Evolutionary conservation across 202 grass and related monocot genomes (phyloP), one percentile per base, ranked within the genome.

Genomic region (Dendrocalamus latiflorus): DNA sequence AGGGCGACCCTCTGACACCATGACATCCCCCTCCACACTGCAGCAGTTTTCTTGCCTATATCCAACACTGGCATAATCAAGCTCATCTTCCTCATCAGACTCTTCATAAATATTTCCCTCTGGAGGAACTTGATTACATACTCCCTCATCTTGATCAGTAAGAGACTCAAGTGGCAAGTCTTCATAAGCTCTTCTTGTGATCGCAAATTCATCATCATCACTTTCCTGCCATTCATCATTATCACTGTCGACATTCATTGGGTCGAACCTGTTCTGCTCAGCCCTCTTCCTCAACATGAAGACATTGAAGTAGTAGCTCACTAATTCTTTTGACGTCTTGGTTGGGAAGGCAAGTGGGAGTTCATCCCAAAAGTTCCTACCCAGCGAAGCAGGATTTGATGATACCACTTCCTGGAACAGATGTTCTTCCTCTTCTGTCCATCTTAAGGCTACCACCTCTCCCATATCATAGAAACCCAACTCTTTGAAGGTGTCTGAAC

Each of bases 211-310:
- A 2, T 78, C 84, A 67, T 91, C 84, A 77, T 72, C 75, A 75
- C 56, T 77, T 74, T 89, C 92, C 72, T 88, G 88, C 92, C 90
- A 94, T 81, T 97, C 88, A 34, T 97, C 92, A 83, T 97, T 80
- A 25, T 97, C 94, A 84, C 94, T 97, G 76, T 97, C 88, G 48
- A 91, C 49, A 47, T 94, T 90, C 75, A 86, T 48, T 44, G 90
- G 90, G 63, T 93, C 94, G 6, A 78, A 94, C 79, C 88, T 90
- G 65, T 97, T 97, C 79, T 97, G 94, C 57, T 70, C 84, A 63
- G 86, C 92, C 72, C 94, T 91, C 74, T 94, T 97, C 69, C 90
- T 86, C 70, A 97, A 81, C 72, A 97, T 94, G 83, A 88, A 97
- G 9, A 58, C 56, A 58, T 58, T 58, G 56, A 58, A 58, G 56